Evolutionary conservation across 306 rosid genomes (phyloP), one percentile per base, ranked within the genome.

Genomic region (Trichosanthes cucumerina): DNA sequence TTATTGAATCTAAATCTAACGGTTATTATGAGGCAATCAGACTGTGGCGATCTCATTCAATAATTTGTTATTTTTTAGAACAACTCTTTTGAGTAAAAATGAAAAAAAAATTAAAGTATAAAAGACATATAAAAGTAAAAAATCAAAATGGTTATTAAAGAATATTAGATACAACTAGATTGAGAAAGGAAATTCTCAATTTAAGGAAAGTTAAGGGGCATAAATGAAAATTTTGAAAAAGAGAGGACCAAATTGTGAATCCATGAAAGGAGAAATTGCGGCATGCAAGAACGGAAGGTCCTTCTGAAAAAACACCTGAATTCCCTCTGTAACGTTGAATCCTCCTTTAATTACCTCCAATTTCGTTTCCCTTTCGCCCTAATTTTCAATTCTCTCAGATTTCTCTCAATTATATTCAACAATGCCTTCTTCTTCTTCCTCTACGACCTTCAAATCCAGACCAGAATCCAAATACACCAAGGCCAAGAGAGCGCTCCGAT

Each of bases 401-500:
- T 3, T 46, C 19, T 50, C 56, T 43, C n/a, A n/a, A n/a, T n/a
- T n/a, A n/a, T n/a, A 41, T 8, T 9, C 47, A 49, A 36, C 56
- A 54, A 69, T 56, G 71, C 0, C 77, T 11, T 39, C 74, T 10
- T 1, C 77, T 11, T 39, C 74, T 10, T 39, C 75, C 75, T 3
- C 26, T 9, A 7, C 80, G 24, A 23, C 76, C 50, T 70, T 70
- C 62, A 79, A 50, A 73, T n/a, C 84, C 56, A 80, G 64, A 62
- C 80, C 56, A 46, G 87, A 88, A 24, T 21, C 85, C 63, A 87
- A 80, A 77, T 85, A 46, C 23, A 21, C 82, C 49, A 84, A 78
- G 41, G 87, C 91, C 9, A 87, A 63, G 7, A 14, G 85, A 69
- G 96, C 94, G 12, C 38, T 88, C 5, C 82, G 88, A 21, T 88